These are phyloP conservation scores for Solanum habrochaites DNA, from an alignment of 257 asterid genomes.

Conservation along the genomic window DNA sequence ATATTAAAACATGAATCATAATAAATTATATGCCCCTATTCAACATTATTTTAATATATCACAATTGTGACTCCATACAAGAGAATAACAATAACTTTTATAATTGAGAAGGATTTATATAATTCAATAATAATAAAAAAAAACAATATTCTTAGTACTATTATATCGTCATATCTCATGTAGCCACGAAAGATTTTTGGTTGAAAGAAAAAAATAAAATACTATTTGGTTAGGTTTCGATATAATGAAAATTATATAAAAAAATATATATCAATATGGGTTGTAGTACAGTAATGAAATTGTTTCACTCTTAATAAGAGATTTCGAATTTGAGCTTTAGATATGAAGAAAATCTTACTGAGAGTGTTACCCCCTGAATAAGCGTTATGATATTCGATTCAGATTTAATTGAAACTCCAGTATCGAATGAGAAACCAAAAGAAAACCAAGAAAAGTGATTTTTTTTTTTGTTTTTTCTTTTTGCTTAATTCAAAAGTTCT, in stretches of 20 bases:
- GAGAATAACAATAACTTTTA: neutral
- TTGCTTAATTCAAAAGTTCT: neutral
- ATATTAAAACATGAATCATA: neutral
- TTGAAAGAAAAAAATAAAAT: no score
- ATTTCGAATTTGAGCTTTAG: fast-evolving
- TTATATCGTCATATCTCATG: no score
- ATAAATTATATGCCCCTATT: neutral
- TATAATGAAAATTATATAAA: no score
- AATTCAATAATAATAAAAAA: neutral
- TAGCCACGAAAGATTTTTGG: no score
- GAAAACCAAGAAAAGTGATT: neutral
- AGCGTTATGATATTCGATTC: fast-evolving
- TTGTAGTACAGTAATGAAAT: no score
- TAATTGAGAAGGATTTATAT: neutral
- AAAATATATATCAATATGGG: no score
- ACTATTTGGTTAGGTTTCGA: no score
- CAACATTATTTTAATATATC: neutral
- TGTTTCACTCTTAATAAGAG: no score
- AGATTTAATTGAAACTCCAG: no score
- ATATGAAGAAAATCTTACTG: no score
- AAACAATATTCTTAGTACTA: neutral
- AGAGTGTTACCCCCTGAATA: no score
- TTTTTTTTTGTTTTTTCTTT: neutral
- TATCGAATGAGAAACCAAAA: no score
- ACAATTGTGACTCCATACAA: neutral